These are phyloP conservation scores for Colletotrichum sp. DNA, from an alignment of 2,329 filamentous ascomycete species.

Conservation along the genomic window DNA sequence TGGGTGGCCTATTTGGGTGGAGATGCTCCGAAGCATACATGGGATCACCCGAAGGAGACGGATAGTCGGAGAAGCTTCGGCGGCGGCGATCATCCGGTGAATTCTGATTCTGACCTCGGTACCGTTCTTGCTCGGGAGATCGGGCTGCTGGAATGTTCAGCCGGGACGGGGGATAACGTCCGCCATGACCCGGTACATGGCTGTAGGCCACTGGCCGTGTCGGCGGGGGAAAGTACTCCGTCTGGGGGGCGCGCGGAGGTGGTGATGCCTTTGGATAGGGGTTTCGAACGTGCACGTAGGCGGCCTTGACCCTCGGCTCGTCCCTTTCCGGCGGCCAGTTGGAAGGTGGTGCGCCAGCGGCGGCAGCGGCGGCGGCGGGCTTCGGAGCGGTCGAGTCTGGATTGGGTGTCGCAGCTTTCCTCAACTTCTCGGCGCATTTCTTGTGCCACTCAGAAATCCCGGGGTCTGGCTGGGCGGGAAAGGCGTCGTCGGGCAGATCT, in stretches of 20 bases:
- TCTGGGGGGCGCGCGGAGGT: constrained; percentile 28
- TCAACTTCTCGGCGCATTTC: constrained; percentile 73
- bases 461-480: constrained; percentile 75
- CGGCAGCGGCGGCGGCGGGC: constrained; percentile 26
- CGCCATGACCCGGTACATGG: constrained; percentile 47
- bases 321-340: constrained; percentile 32
- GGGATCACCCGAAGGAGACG: constrained; percentile 38
- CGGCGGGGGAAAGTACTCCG: constrained; percentile 35
- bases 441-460: constrained; percentile 91
- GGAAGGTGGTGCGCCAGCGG: constrained; percentile 14
- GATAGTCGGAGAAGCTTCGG: constrained; percentile 58
- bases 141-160: constrained; percentile 31
- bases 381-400: constrained; percentile 33
- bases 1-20: constrained; percentile 36
- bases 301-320: constrained; percentile 39
- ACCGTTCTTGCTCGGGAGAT: constrained; percentile 34
- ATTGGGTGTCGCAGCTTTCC: constrained; percentile 59
- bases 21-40: constrained; percentile 33
- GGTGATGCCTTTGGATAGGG: constrained; percentile 29
- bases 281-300: constrained; percentile 40
- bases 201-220: constrained; percentile 38
- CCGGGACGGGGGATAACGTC: constrained; percentile 36
- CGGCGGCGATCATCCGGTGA: constrained; percentile 48
- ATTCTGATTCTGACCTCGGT: constrained; percentile 40
- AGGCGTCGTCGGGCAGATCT: constrained; percentile 64